A percentile compares a stretch with the other conserved stretches of the same genome.
Evolutionary conservation across 2,329 filamentous ascomycete species (phyloP).

Genomic region (Fusarium decemcellulare): DNA sequence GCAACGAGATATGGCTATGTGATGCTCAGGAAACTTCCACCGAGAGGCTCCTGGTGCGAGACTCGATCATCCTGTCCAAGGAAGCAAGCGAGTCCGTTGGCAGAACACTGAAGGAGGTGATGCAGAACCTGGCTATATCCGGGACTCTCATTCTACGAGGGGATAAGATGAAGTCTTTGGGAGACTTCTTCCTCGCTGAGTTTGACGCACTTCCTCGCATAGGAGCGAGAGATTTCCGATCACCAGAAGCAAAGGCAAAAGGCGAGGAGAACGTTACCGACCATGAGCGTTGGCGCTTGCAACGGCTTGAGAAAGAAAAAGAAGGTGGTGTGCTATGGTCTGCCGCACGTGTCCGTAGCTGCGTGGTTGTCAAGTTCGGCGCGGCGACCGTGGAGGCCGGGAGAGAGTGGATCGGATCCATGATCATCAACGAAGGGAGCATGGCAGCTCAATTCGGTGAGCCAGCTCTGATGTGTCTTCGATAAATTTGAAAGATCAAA

Average conservation of each 20-base stretch:
- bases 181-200: conserved; percentile 82
- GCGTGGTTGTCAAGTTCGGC: conserved; percentile 92
- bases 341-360: conserved; percentile 83
- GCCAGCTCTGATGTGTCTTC: conserved; percentile 83
- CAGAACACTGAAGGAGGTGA: conserved; percentile 69
- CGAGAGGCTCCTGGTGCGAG: conserved; percentile 81
- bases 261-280: conserved; percentile 55
- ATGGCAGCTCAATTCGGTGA: conserved; percentile 82
- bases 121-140: conserved; percentile 82
- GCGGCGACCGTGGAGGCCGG: conserved; percentile 86
- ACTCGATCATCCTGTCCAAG: conserved; percentile 82
- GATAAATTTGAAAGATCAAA: conserved; percentile 51
- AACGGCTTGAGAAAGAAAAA: conserved; percentile 71
- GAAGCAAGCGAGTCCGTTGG: conserved; percentile 58
- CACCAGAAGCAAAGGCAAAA: conserved; percentile 62
- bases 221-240: conserved; percentile 83
- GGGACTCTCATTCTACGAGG: conserved; percentile 90
- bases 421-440: conserved; percentile 82
- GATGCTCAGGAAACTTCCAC: conserved; percentile 51
- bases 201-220: conserved; percentile 86
- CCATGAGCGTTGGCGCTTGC: conserved; percentile 66
- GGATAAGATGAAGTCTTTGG: conserved; percentile 74
- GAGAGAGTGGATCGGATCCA: conserved; percentile 81
- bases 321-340: conserved; percentile 81
- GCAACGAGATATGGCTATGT: conserved; percentile 86